These are phyloP conservation scores for Phialophora chinensis DNA, from an alignment of 2,329 filamentous ascomycete species.

Conservation along the genomic window DNA sequence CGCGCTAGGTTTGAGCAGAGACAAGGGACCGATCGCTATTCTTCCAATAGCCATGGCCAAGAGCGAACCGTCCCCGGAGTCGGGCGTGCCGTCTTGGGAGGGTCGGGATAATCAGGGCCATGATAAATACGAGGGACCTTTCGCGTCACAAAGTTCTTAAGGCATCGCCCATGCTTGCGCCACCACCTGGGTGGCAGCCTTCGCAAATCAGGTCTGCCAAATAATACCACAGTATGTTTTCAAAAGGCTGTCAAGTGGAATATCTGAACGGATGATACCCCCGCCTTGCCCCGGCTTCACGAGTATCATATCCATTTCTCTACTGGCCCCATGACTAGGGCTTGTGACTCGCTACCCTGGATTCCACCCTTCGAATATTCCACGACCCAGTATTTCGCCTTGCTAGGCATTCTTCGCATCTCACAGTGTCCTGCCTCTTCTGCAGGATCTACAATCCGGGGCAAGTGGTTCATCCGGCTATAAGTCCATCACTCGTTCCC, in stretches of 20 bases:
- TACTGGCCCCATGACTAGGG: constrained; percentile 27
- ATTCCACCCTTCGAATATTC: constrained; percentile 15
- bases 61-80: constrained; percentile 4
- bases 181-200: constrained; percentile 1
- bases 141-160: constrained; percentile 17
- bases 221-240: constrained; percentile 4
- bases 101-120: neutral
- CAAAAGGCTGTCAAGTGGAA: neutral
- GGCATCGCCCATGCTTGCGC: constrained; percentile 19
- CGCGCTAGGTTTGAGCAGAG: neutral
- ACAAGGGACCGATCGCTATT: neutral
- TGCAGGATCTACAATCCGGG: constrained; percentile 9
- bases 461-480: constrained; percentile 21
- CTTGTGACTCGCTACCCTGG: constrained; percentile 30
- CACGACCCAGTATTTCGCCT: constrained; percentile 26
- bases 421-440: constrained; percentile 1
- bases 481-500: constrained; percentile 14
- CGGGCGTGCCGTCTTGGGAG: constrained; percentile 10
- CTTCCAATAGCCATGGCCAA: constrained; percentile 2
- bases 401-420: constrained; percentile 28
- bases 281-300: constrained; percentile 6
- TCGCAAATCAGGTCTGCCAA: constrained; percentile 21
- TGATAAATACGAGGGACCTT: constrained; percentile 16
- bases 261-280: neutral
- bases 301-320: constrained; percentile 11